phyloP scores from a whole-genome alignment of 2,329 filamentous ascomycete genomes.

The Pestalotiopsis sp. region DNA sequence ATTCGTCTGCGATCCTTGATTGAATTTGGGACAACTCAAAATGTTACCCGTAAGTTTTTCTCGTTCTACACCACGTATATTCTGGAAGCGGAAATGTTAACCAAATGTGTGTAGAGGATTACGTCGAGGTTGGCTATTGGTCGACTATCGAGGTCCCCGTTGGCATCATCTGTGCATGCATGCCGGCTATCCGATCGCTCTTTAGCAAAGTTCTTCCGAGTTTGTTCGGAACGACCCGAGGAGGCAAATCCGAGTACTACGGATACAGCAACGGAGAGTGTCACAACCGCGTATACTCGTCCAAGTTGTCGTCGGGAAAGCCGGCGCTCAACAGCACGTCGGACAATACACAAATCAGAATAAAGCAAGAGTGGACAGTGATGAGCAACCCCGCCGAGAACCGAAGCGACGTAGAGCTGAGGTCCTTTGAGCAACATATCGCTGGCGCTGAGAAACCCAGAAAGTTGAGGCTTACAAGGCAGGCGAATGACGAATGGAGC shows the following conservation, averaged over 20 bases:
- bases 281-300: neutral
- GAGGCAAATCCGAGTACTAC: conserved; percentile 12
- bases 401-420: conserved; percentile 11
- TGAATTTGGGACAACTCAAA: conserved; percentile 22
- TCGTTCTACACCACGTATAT: too few relatives aligned
- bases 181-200: conserved; percentile 32
- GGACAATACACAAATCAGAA: conserved; percentile 22
- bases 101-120: conserved; percentile 23
- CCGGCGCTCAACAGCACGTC: neutral
- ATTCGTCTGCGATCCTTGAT: conserved; percentile 29
- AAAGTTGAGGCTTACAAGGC: neutral
- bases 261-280: neutral
- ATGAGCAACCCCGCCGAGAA: conserved; percentile 19
- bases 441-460: neutral
- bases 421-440: conserved; percentile 11
- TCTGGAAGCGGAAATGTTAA: neutral
- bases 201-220: conserved; percentile 27
- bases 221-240: conserved; percentile 25
- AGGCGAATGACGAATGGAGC: neutral
- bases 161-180: conserved; percentile 32
- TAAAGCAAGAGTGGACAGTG: conserved; percentile 31
- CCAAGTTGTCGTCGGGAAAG: neutral
- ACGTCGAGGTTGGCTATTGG: conserved; percentile 31
- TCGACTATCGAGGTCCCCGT: conserved; percentile 34
- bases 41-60: conserved; percentile 26